Evolutionary conservation across 306 rosid genomes (phyloP).

Genomic region (Medicago arabica): DNA sequence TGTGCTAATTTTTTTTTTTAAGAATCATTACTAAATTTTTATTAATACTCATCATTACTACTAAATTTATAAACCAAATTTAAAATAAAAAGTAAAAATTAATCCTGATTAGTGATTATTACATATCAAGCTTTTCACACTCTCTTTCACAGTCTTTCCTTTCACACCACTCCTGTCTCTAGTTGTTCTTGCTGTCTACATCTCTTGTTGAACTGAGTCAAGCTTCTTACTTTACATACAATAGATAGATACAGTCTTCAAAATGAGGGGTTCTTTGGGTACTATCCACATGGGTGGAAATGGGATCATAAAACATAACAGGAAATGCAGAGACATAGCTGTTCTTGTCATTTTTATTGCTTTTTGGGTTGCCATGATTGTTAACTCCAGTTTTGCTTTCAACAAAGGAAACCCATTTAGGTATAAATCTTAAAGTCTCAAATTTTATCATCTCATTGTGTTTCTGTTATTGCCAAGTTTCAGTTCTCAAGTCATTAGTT

Average conservation of each 20-base stretch:
- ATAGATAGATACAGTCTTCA: not conserved
- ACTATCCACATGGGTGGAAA: constrained; percentile 57
- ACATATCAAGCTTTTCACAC: constrained; percentile 32
- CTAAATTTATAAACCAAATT: not conserved
- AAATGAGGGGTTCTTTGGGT: constrained; percentile 94
- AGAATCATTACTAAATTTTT: too few species aligned
- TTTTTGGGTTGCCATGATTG: constrained; percentile 94
- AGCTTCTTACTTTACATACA: constrained; percentile 15
- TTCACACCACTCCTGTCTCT: constrained; percentile 48
- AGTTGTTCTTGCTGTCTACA: not conserved
- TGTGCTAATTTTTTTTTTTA: too few species aligned
- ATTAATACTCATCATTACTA: too few species aligned
- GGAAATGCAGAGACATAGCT: constrained; percentile 84
- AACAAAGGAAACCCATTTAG: constrained; percentile 90
- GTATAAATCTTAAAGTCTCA: constrained; percentile 47
- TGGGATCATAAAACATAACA: constrained; percentile 79
- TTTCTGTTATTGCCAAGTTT: constrained; percentile 36
- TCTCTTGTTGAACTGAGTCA: constrained; percentile 40
- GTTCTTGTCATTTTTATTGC: constrained; percentile 79
- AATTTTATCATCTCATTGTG: constrained; percentile 40
- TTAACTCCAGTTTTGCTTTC: constrained; percentile 98
- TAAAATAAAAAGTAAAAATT: constrained; percentile 28
- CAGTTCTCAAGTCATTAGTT: constrained; percentile 31
- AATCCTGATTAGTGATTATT: not conserved
- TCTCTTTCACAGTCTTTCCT: constrained; percentile 30